phyloP scores from a whole-genome alignment of 1,139 yeast genomes.

The Nakaseomyces nivariensis region DNA sequence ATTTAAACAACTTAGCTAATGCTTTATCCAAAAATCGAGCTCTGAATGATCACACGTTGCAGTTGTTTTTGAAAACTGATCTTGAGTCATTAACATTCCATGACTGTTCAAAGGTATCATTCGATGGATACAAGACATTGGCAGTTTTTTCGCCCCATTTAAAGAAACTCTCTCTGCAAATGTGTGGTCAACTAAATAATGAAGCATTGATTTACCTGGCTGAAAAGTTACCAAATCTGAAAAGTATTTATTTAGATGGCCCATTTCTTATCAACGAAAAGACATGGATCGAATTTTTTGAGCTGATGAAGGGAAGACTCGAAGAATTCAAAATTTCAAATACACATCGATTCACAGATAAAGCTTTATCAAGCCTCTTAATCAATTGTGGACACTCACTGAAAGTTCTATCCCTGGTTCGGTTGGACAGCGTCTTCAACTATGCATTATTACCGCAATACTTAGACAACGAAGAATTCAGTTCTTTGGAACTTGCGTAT shows the following conservation, averaged over 20 bases:
- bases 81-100: slow-evolving; percentile 57
- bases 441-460: slow-evolving; percentile 61
- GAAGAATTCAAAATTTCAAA: slow-evolving; percentile 55
- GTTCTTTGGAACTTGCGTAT: slow-evolving; percentile 55
- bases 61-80: slow-evolving; percentile 58
- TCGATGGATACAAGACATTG: slow-evolving; percentile 55
- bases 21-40: slow-evolving; percentile 78
- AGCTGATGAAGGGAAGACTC: slow-evolving; percentile 37
- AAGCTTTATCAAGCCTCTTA: slow-evolving; percentile 51
- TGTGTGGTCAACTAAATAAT: slow-evolving; percentile 90
- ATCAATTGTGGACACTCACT: slow-evolving; percentile 53
- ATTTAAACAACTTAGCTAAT: slow-evolving; percentile 63
- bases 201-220: slow-evolving; percentile 58
- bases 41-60: slow-evolving; percentile 57
- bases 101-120: slow-evolving; percentile 81
- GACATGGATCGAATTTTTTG: slow-evolving; percentile 70
- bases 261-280: slow-evolving; percentile 72
- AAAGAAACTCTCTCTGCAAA: slow-evolving; percentile 55
- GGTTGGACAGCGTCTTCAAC: slow-evolving; percentile 61
- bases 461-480: slow-evolving; percentile 37
- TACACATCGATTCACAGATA: slow-evolving; percentile 73
- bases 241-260: slow-evolving; percentile 60
- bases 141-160: slow-evolving; percentile 75
- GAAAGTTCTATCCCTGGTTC: slow-evolving; percentile 42
- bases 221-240: slow-evolving; percentile 46